Evolutionary conservation across 768 basidiomycete species (phyloP).

Genomic region (Postia placenta): DNA sequence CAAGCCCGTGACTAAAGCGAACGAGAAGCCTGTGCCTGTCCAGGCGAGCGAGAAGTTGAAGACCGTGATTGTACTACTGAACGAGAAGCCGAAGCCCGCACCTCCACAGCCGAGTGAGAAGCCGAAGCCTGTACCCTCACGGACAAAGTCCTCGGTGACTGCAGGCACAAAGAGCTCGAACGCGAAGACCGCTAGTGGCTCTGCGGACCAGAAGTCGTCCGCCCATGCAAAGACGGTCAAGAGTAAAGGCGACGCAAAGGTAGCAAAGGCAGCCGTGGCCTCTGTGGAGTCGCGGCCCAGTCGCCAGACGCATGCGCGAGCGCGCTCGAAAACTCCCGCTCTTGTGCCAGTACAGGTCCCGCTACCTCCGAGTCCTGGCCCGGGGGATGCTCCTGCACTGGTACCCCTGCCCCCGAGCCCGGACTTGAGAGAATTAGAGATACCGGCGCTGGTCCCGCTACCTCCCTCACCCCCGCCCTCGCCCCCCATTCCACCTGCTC

Average conservation of each 20-base stretch:
- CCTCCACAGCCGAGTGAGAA: too few species aligned
- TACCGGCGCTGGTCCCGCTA: too few species aligned
- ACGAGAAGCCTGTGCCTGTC: constrained; percentile 10
- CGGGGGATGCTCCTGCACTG: not conserved
- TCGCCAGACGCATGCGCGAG: not conserved
- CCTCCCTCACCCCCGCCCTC: too few species aligned
- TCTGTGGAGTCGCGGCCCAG: not conserved
- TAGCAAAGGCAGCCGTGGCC: not conserved
- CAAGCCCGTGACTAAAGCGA: constrained; percentile 8
- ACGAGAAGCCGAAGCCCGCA: too few species aligned
- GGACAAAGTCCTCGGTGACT: not conserved
- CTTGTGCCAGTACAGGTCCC: not conserved
- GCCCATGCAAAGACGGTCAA: not conserved
- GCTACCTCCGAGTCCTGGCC: not conserved
- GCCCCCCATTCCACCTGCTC: not conserved
- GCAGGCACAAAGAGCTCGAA: not conserved
- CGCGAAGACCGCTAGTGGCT: not conserved
- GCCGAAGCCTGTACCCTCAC: too few species aligned
- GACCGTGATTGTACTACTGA: too few species aligned
- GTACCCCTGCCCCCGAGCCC: too few species aligned
- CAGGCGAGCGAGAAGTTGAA: too few species aligned
- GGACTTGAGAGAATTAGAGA: too few species aligned
- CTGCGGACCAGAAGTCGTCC: not conserved
- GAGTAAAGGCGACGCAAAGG: not conserved
- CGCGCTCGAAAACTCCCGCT: not conserved